These are phyloP conservation scores for Crassisporium funariophilum DNA, from an alignment of 768 basidiomycete genomes.

Conservation along the genomic window DNA sequence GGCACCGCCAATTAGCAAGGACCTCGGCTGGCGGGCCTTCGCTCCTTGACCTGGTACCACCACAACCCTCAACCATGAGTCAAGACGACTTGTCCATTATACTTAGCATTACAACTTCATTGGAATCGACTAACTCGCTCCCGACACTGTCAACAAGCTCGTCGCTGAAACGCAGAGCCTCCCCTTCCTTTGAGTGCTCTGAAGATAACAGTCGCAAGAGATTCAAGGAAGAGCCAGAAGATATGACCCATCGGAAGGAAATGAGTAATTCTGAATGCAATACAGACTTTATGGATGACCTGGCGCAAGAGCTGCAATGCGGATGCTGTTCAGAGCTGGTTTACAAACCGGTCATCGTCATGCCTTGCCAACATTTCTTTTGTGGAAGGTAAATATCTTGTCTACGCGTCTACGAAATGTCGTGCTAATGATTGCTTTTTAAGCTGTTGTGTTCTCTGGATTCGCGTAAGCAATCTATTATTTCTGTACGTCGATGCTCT, in stretches of 20 bases:
- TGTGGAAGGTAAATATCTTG: conserved; percentile 70
- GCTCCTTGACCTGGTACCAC: conserved; percentile 20
- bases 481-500: conserved; percentile 6
- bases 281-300: conserved; percentile 53
- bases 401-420: conserved; percentile 2
- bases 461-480: conserved; percentile 61
- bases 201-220: conserved; percentile 60
- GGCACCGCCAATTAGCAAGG: conserved; percentile 29
- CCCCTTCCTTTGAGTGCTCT: conserved; percentile 55
- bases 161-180: conserved; percentile 61
- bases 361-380: conserved; percentile 89
- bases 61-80: conserved; percentile 22
- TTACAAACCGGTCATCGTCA: conserved; percentile 79
- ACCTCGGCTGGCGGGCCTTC: conserved; percentile 23
- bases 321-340: conserved; percentile 84
- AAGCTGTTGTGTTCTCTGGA: conserved; percentile 84
- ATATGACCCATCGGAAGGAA: conserved; percentile 7
- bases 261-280: conserved; percentile 11
- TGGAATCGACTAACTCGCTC: conserved; percentile 7
- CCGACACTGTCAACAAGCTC: conserved; percentile 15
- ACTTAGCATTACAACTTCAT: conserved; percentile 5
- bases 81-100: conserved; percentile 13
- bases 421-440: neutral
- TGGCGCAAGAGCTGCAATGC: conserved; percentile 78
- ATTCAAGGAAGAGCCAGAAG: conserved; percentile 48